Evolutionary conservation across 2,329 filamentous ascomycete genomes (phyloP).

Genomic region (Raffaelea arxii): DNA sequence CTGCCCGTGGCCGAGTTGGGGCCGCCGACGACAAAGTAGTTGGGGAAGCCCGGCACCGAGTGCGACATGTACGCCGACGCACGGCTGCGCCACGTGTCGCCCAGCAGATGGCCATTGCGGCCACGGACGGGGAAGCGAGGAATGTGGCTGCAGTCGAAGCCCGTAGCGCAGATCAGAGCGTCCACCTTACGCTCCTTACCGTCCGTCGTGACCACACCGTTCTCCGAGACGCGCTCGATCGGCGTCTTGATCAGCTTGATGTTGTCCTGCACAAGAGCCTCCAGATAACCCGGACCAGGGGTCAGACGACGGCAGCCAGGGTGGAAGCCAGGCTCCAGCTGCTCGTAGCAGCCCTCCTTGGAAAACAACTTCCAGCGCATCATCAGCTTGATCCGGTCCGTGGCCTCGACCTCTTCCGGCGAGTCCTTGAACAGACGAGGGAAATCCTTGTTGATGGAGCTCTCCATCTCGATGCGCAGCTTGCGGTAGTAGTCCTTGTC

Average conservation of each 20-base stretch:
- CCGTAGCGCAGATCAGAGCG: slow-evolving; percentile 20
- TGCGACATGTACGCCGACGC: slow-evolving; percentile 13
- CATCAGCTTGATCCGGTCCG: background rate
- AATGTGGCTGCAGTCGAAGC: slow-evolving; percentile 16
- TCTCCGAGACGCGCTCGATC: slow-evolving; percentile 20
- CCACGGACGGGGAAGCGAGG: slow-evolving; percentile 15
- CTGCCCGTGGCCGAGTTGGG: slow-evolving; percentile 9
- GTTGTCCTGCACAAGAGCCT: slow-evolving; percentile 17
- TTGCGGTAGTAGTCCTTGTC: slow-evolving; percentile 3
- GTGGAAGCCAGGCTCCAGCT: slow-evolving; percentile 13
- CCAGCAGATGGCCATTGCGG: slow-evolving; percentile 10
- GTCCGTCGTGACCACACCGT: slow-evolving; percentile 17
- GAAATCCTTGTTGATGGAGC: background rate
- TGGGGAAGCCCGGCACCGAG: slow-evolving; percentile 17
- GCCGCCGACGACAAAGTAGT: slow-evolving; percentile 17
- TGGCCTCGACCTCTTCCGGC: background rate
- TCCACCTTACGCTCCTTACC: slow-evolving; percentile 20
- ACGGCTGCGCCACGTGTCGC: slow-evolving; percentile 12
- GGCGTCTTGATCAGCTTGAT: slow-evolving; percentile 20
- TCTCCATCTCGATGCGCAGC: slow-evolving; percentile 1
- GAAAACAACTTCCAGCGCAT: slow-evolving; percentile 3
- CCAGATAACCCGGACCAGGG: slow-evolving; percentile 17
- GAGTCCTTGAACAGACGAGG: background rate
- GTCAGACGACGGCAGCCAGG: slow-evolving; percentile 17
- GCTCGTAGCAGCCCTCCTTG: background rate